Conservation (phyloP, 768 basidiomycete species). For the Suillus lakei region DNA sequence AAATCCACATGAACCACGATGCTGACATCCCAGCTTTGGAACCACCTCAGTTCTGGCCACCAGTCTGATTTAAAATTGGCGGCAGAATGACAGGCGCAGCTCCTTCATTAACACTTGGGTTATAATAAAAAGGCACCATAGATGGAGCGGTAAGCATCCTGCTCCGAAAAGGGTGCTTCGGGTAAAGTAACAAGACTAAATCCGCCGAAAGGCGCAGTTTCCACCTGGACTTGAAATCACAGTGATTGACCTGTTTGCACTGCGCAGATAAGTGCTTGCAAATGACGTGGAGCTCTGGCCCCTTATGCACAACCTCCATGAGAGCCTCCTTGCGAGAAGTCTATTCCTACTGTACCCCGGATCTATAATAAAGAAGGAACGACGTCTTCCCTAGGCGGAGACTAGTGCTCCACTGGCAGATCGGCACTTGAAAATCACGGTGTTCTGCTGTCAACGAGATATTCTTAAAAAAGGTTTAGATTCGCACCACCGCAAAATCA, state of each 20-base stretch:
- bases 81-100: not conserved
- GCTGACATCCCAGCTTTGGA: not conserved
- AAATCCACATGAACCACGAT: not conserved
- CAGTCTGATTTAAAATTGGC: not conserved
- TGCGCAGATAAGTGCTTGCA: not conserved
- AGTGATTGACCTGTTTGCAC: not conserved
- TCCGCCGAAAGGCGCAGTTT: not conserved
- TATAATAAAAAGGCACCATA: not conserved
- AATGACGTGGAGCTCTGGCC: not conserved
- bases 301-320: not conserved
- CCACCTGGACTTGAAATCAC: not conserved
- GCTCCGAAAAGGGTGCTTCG: not conserved
- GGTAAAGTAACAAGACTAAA: not conserved
- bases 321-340: not conserved
- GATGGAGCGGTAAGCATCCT: not conserved
- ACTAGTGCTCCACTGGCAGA: not conserved
- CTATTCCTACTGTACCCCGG: not conserved
- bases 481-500: conserved; percentile 1
- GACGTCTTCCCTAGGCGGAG: not conserved
- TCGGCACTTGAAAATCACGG: not conserved
- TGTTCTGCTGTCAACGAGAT: not conserved
- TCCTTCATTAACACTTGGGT: not conserved
- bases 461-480: conserved; percentile 5
- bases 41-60: not conserved
- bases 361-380: not conserved